Percentiles rank a stretch among this genome's conserved stretches.
These are phyloP conservation scores for Colletotrichum agaves DNA, from an alignment of 2,329 filamentous ascomycete species.

Conservation along the genomic window DNA sequence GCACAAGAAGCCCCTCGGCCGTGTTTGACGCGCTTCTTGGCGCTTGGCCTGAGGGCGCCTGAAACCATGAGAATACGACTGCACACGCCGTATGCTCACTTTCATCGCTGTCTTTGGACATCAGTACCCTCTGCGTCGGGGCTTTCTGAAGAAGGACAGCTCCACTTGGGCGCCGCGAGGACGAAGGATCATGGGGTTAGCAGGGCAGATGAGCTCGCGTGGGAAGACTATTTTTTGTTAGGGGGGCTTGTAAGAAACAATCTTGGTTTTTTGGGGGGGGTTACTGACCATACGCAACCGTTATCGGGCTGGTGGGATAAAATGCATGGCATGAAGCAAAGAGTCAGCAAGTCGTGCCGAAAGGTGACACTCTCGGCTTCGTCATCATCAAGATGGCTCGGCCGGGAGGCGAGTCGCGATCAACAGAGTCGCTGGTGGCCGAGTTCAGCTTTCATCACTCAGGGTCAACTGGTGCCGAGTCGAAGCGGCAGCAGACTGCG, in stretches of 20 bases:
- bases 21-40: conserved; percentile 34
- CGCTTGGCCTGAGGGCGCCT: conserved; percentile 28
- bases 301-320: background rate
- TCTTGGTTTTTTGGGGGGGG: background rate
- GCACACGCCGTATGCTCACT: background rate
- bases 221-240: background rate
- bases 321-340: background rate
- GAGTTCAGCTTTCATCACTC: background rate
- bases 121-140: background rate
- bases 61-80: conserved; percentile 26
- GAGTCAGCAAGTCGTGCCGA: background rate
- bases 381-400: background rate
- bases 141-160: background rate
- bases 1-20: conserved; percentile 21
- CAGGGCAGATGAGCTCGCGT: conserved; percentile 6
- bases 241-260: background rate
- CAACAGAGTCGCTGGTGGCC: background rate
- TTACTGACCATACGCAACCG: background rate
- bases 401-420: conserved; percentile 21
- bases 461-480: conserved; percentile 11
- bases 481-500: background rate
- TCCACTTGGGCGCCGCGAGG: background rate
- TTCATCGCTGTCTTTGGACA: background rate
- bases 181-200: background rate
- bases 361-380: background rate